phyloP scores from a whole-genome alignment of 305 asterid genomes.

The Ilex paraguariensis region DNA sequence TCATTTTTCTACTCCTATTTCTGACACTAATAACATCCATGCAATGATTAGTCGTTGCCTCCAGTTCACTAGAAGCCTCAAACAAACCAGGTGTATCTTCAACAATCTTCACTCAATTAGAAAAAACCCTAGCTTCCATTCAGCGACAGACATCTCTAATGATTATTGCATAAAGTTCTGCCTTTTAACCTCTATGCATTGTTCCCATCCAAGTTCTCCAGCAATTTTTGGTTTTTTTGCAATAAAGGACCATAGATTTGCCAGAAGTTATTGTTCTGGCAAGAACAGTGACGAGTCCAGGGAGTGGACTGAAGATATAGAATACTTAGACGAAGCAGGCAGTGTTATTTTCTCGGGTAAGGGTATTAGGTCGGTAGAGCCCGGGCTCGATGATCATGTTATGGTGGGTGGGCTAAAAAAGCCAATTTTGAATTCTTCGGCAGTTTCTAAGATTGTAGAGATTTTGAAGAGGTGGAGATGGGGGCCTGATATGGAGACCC shows the following conservation, averaged over 20 bases:
- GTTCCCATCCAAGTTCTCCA: conserved; percentile 9
- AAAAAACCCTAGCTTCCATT: conserved; percentile 3
- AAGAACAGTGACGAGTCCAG: conserved; percentile 22
- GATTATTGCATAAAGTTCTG: conserved; percentile 17
- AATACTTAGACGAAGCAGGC: conserved; percentile 86
- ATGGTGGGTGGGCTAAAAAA: conserved; percentile 82
- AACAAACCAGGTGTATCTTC: conserved; percentile 21
- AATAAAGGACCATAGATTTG: conserved; percentile 10
- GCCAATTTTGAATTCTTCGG: conserved; percentile 80
- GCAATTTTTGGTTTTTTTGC: conserved; percentile 12
- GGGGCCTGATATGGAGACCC: conserved; percentile 98
- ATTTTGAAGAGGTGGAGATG: conserved; percentile 92
- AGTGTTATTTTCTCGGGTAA: conserved; percentile 82
- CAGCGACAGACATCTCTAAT: conserved; percentile 1
- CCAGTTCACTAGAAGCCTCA: conserved; percentile 5
- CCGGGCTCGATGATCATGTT: conserved; percentile 82
- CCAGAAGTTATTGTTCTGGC: conserved; percentile 39
- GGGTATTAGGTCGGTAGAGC: conserved; percentile 89
- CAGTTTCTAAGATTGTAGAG: conserved; percentile 91
- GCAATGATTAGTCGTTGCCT: too few species aligned
- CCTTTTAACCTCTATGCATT: conserved; percentile 15
- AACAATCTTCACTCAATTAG: conserved; percentile 2
- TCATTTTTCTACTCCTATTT: too few species aligned
- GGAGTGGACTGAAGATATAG: conserved; percentile 61
- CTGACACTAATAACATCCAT: too few species aligned